These are phyloP conservation scores for Pterula multifida DNA, from an alignment of 1,284 basidiomycete genomes.

Conservation along the genomic window DNA sequence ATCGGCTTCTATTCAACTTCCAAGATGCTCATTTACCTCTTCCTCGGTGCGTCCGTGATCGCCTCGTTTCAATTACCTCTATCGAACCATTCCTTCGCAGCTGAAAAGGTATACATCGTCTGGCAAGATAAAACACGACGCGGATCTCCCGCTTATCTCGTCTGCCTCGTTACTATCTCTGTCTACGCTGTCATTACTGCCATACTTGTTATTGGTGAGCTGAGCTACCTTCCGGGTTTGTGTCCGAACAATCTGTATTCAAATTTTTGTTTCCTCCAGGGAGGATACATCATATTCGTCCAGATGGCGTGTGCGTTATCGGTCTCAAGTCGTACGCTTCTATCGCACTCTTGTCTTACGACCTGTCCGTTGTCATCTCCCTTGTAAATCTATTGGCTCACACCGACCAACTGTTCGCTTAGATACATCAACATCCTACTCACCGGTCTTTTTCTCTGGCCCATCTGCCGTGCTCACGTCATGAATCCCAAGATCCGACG, in stretches of 20 bases:
- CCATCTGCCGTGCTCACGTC: conserved; percentile 24
- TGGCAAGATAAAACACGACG: conserved; percentile 16
- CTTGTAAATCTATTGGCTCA: not conserved
- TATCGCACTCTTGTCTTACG: conserved; percentile 26
- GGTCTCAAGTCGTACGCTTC: conserved; percentile 25
- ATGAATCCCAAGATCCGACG: conserved; percentile 21
- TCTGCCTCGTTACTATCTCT: conserved; percentile 17
- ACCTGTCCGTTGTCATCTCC: conserved; percentile 17
- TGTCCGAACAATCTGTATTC: not conserved
- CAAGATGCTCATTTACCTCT: conserved; percentile 27
- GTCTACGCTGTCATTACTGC: conserved; percentile 21
- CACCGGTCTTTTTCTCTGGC: conserved; percentile 34
- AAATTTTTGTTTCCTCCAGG: conserved; percentile 14
- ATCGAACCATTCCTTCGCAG: conserved; percentile 12
- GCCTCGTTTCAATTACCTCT: not conserved
- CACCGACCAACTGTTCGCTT: not conserved
- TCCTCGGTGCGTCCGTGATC: conserved; percentile 21
- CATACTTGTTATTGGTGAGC: conserved; percentile 22
- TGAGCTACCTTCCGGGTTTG: not conserved
- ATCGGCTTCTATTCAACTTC: conserved; percentile 25
- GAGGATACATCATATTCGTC: conserved; percentile 19
- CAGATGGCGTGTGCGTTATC: conserved; percentile 26
- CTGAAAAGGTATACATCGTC: conserved; percentile 25
- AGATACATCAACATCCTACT: conserved; percentile 30
- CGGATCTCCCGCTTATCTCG: conserved; percentile 23